These are phyloP conservation scores for Alopecurus myosuroides DNA, from an alignment of 176 grass and related monocot species.

Conservation along the genomic window DNA sequence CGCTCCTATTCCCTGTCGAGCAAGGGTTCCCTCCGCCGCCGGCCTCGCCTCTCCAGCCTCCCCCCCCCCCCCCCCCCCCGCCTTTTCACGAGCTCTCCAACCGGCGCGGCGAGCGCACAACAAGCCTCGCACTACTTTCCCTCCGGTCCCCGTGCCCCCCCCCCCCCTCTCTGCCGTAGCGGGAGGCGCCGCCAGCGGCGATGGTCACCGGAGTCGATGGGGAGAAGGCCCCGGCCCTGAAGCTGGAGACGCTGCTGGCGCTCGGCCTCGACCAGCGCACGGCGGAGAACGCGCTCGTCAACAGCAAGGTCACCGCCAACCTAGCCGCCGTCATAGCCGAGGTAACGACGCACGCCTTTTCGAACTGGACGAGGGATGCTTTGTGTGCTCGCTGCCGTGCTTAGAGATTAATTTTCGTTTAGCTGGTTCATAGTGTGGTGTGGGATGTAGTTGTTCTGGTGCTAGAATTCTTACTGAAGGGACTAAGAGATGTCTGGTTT, in stretches of 20 bases:
- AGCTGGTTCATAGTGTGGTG: background rate
- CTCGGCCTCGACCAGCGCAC: conserved; percentile 81
- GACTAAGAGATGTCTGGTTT: background rate
- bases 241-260: conserved; percentile 60
- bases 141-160: too few species aligned
- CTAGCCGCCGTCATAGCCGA: conserved; percentile 72
- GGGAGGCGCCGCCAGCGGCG: background rate
- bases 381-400: background rate
- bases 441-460: background rate
- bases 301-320: conserved; percentile 76
- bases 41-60: too few species aligned
- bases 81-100: too few species aligned
- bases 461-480: background rate
- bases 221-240: conserved; percentile 9
- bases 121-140: too few species aligned
- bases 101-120: too few species aligned
- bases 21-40: too few species aligned
- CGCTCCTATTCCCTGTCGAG: too few species aligned
- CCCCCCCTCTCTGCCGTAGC: too few species aligned
- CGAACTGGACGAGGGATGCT: background rate
- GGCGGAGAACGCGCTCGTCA: conserved; percentile 79
- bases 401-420: background rate
- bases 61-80: too few species aligned
- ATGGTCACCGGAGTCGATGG: conserved; percentile 25
- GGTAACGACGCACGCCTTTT: conserved; percentile 13